Base-by-base conservation (phyloP, 768 basidiomycete species). In the Suillus subalutaceus region DNA sequence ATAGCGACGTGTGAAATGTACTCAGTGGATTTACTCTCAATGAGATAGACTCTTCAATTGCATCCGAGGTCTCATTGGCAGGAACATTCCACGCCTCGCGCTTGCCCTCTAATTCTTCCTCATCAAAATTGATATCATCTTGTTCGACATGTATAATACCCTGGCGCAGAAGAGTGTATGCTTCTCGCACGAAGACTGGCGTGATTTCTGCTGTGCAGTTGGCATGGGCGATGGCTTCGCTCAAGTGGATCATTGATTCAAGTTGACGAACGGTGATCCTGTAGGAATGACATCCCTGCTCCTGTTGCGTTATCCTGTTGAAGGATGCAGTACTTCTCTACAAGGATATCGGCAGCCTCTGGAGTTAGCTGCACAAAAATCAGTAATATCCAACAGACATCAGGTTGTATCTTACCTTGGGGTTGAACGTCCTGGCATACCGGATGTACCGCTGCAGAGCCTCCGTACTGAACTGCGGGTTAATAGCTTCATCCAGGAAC, bases 111-210 rank as follows among this genome's bases (percentile, higher is more conserved):
- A 85, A 78, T 65, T 94, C 94, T 72, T 97, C 94, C 70, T 96
- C 94, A 73, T 99, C 97, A 77, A 99, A 93, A 75, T 97, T 95
- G 73, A 99, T 90, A 72, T 99, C 97, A 74, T 99, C 97, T 76
- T 99, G 96, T 74, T 99, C 97, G 67, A 99, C 96, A 73, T 99
- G 97, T 72, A 99, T 98, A 79, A 99, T 99, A 2, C 97, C 99
- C 75, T 97, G 96, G 32, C 93, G 89, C 15, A 99, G 83, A 23
- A 99, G 89, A 52, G 88, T 90, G 79, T 93, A 99, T 2, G 97
- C 97, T 78, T 99, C 97, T 48, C 96, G 89, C 26, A 99, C 97
- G 75, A 97, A 96, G 3, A 87, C 90, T 8, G 97, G 96, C 0
- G 88, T 93, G 72, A 99, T 99, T 93, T 97, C 94, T n/a, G 90